Base-by-base conservation (phyloP, 2,329 filamentous ascomycete genomes). In the Gnomoniopsis sp. region DNA sequence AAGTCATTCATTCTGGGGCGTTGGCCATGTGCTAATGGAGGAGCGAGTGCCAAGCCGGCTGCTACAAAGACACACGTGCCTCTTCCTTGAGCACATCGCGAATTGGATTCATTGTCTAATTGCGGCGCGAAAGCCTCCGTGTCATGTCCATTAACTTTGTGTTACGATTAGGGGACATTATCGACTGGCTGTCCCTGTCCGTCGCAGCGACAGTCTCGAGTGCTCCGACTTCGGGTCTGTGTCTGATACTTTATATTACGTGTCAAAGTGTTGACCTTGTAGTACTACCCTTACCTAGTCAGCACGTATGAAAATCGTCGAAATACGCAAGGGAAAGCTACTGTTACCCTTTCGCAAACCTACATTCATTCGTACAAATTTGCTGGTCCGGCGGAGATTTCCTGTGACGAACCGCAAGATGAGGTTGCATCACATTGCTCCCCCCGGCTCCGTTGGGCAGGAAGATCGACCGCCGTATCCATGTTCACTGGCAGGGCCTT, bases 381-480 rank as follows among this genome's bases (percentile, higher is more conserved):
- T 26, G 53, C 22, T 21, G 21, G 34, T 26, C 30, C 36, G 33
- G 47, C 47, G 36, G 34, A 48, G 36, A 56, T 44, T 49, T 49
- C 6, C 36, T 41, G 36, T 41, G 36, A 17, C 43, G 44, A 49
- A 56, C 46, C 57, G 50, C 34, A 47, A 55, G 47, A 47, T 38
- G 46, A 58, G 49, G 55, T 58, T 53, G 43, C 49, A 30, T 48
- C 41, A 53, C 41, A 41, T 46, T 17, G 55, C 21, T 48, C 19
- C 44, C n/a, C 21, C 26, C 43, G 41, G 22, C n/a, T 38, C 33
- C 46, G 49, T 60, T 58, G 58, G 58, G 58, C 58, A 54, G 49
- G 54, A 54, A 60, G 58, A 60, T 60, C 58, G 50, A 52, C 58
- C 50, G 36, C 50, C 34, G 26, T 30, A 8, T 30, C 21, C 36